Base-by-base conservation (phyloP, 1,139 yeast genomes). In the Yamadazyma atmosphaerica region DNA sequence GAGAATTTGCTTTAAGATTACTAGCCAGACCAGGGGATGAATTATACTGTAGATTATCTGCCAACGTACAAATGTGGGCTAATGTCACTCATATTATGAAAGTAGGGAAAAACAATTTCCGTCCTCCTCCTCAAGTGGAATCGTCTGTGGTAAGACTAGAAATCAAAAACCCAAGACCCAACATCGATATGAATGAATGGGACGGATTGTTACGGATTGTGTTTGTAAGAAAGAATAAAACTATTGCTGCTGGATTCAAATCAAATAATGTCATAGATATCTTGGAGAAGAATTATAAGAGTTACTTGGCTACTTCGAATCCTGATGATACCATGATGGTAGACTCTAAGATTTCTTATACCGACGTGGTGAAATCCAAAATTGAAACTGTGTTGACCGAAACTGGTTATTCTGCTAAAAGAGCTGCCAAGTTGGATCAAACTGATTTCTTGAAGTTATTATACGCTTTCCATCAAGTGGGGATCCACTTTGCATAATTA, bases 41-140 rank as follows among this genome's bases (percentile, higher is more conserved):
- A 2, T 70, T 94, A 35, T 92, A 92, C 67, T 89, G 97, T 62
- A 77, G 99, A 53, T 73, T 92, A 41, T 84, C 95, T 15, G 98
- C 96, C 24, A 94, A 92, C 56, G 98, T 92, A 0, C 98, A 92
- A 58, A 90, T 92, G 98, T 92, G 98, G 98, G 96, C 98, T 16
- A 87, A 87, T 49, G 97, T 94, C 16, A 89, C 96, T 6, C 98
- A 92, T 62, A 87, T 92, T 41, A 92, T 92, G 99, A 94, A 94
- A 63, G 98, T 92, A 29, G 98, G 98, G 23, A 84, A 82, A 58
- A 94, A 94, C 61, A 92, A 92, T 58, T 92, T 92, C 72, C 77
- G 97, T 49, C 99, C 99, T 27, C 99, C 99, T 15, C 99, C 99
- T 41, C 92, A 92, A 61, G 99, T 92, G 43, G 99, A 92, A 62